Evolutionary conservation across 2,329 filamentous ascomycete species (phyloP), one percentile per base, ranked within the genome.

Genomic region (Paramyrothecium roridum): DNA sequence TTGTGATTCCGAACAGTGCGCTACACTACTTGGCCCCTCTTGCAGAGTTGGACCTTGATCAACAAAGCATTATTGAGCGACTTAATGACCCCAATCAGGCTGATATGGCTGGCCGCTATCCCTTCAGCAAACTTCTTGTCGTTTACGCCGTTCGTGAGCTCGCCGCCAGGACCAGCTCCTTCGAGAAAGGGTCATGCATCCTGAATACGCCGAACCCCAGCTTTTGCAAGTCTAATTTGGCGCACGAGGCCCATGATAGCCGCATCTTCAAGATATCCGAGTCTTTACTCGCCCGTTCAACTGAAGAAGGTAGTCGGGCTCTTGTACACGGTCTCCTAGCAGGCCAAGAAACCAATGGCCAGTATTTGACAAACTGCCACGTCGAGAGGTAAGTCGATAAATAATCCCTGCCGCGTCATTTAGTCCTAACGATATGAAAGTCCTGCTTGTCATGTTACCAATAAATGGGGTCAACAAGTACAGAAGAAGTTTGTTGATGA

Each of bases 301-400:
- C 75, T 0, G 80, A 82, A 60, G 73, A 75, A 50, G 80, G 80
- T 0, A 69, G 68, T 30, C 64, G 71, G 0, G 61, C 62, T 1
- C 59, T 74, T 2, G 66, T 73, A 0, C 50, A 66, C 43, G 70
- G 63, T 0, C 52, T 70, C 2, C 43, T 70, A 2, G 67, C 64
- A 1, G 70, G 70, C 0, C 26, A 52, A 1, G 72, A 73, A 43
- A 70, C 57, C 0, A 62, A 70, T 34, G 71, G 72, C 1, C 63
- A 72, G 23, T 73, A 70, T 34, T 57, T 73, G 52, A 64, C 60
- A 1, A 67, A 71, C n/a, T 72, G 70, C 43, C 59, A 67, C 8
- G 55, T 70, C 6, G 62, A 64, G 10, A 54, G 20, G 64, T 65
- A 57, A 57, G 61, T 59, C 16, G 2, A 23, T 17, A 8, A 11